Base-by-base conservation (phyloP, 2,329 filamentous ascomycete genomes). In the Penicillium psychrosexuale region DNA sequence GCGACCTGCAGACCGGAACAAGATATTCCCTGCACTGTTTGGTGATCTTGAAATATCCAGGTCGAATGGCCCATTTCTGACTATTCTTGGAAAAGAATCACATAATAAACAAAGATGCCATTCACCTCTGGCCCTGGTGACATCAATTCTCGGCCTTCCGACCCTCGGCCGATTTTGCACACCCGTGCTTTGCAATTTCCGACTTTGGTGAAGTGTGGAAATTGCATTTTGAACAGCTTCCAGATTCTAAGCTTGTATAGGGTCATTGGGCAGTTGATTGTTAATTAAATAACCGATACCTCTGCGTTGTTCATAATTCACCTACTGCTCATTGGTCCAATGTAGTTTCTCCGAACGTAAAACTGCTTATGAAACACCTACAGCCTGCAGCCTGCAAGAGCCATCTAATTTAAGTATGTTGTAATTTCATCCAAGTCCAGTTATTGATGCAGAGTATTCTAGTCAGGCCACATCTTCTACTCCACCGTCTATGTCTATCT, bases 1-100 rank as follows among this genome's bases (percentile, higher is more conserved):
- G 43, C 24, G 46, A 55, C 52, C 34, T 58, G 51, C 58, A 59
- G 58, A n/a, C 33, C 30, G 42, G 38, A 56, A 43, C 31, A 19
- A 55, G 36, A 57, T 55, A 49, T 47, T 43, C 33, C 38, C 40
- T 51, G 58, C 40, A 53, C 51, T 31, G 17, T 31, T 31, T 40
- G 45, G 30, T 50, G 27, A 48, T 31, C 28, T 39, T 51, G 36
- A 15, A 39, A 53, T 42, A 15, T 24, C 19, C 28, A n/a, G 43
- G 7, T 48, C 43, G 24, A 46, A 40, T 47, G 40, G 30, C 12
- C 12, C 27, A 12, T 24, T 19, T 38, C 31, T 49, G 46, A 19
- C 37, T 36, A 31, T 15, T 9, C 22, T 30, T 13, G 9, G 40
- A 43, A 43, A 22, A 30, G 9, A n/a, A 38, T 15, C 34, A 24